A percentile compares a stretch with the other conserved stretches of the same genome.
Conservation (phyloP, 2,329 filamentous ascomycete species). For the Westerdykella ornata region DNA sequence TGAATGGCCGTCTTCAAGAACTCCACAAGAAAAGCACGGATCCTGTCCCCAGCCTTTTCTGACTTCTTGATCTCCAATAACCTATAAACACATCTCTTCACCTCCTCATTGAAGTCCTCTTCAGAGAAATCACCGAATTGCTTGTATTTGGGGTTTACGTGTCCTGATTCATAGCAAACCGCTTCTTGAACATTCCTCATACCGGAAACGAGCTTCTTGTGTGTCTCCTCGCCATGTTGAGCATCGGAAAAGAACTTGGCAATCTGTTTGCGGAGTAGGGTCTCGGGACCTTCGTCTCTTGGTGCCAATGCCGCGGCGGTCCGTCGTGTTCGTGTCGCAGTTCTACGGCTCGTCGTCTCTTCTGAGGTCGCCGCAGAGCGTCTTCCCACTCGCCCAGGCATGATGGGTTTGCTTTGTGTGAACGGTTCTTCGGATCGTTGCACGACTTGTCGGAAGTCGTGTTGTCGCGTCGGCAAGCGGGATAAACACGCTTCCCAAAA, state of each 20-base stretch:
- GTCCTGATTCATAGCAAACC: conserved; percentile 56
- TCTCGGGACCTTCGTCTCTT: conserved; percentile 66
- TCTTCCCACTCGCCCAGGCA: conserved; percentile 44
- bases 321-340: conserved; percentile 37
- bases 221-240: conserved; percentile 81
- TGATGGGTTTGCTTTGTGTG: conserved; percentile 17
- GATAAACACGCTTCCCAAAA: neutral
- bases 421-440: neutral
- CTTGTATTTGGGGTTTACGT: conserved; percentile 43
- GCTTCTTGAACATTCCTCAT: conserved; percentile 86
- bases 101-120: conserved; percentile 78
- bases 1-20: conserved; percentile 67
- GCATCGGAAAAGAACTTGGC: conserved; percentile 55
- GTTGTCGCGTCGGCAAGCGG: neutral
- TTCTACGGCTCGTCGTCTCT: conserved; percentile 36
- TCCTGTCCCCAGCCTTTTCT: conserved; percentile 78
- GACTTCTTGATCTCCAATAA: conserved; percentile 86
- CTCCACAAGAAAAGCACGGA: conserved; percentile 77
- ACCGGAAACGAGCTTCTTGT: conserved; percentile 81
- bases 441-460: neutral
- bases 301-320: conserved; percentile 41
- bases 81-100: conserved; percentile 73
- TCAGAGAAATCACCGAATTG: conserved; percentile 62
- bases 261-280: conserved; percentile 65
- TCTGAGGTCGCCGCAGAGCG: conserved; percentile 36